Conservation (phyloP, 192 early-diverging fungal species). For the Coemansia sp. region DNA sequence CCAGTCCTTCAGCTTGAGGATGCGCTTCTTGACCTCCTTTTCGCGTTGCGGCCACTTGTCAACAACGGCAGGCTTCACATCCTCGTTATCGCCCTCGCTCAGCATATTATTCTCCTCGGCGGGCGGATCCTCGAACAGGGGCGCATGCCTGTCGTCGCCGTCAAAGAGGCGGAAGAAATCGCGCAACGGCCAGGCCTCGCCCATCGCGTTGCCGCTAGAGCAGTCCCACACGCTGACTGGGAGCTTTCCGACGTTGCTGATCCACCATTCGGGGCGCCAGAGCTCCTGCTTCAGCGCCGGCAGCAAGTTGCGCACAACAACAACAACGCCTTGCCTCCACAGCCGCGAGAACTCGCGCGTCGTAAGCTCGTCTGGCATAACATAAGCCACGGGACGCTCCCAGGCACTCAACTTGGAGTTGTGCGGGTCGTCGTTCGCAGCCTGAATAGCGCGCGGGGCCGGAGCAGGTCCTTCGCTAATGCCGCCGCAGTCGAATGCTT, state of each 20-base stretch:
- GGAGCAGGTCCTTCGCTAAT: neutral
- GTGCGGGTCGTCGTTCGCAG: conserved; percentile 2
- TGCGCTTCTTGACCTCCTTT: conserved; percentile 16
- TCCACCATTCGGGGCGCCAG: conserved; percentile 45
- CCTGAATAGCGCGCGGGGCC: neutral
- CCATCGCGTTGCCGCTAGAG: conserved; percentile 8
- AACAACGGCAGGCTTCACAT: too few relatives aligned
- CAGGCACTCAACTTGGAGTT: conserved; percentile 13
- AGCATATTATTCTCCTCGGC: too few relatives aligned
- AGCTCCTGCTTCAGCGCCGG: conserved; percentile 5
- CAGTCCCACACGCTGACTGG: conserved; percentile 59
- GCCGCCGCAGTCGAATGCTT: conserved; percentile 19
- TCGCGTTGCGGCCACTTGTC: neutral
- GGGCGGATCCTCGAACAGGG: too few relatives aligned
- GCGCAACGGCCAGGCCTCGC: conserved; percentile 32
- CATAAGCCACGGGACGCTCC: conserved; percentile 34
- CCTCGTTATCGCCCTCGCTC: too few relatives aligned
- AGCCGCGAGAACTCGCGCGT: conserved; percentile 38
- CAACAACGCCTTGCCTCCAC: conserved; percentile 24
- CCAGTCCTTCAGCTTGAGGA: conserved; percentile 64
- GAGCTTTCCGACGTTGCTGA: conserved; percentile 41
- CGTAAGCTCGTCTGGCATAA: conserved; percentile 21
- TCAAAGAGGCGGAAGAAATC: conserved; percentile 58
- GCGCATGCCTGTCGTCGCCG: conserved; percentile 25
- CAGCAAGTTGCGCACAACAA: conserved; percentile 40